Base-by-base conservation (phyloP, 2,329 filamentous ascomycete species). In the Xylaria hypoxylon region DNA sequence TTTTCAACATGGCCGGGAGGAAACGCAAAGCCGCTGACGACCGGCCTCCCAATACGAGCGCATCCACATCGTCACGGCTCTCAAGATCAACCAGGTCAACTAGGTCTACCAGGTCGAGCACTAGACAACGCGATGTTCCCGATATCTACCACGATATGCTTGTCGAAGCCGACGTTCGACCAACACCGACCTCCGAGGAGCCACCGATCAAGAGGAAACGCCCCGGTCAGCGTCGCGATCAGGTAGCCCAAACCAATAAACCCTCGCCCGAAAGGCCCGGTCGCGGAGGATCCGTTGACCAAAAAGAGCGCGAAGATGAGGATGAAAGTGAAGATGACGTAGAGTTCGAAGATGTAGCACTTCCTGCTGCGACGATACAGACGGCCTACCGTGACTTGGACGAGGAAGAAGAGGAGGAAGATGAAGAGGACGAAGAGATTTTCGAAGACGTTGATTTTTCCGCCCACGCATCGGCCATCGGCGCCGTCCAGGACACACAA, bases 381-480 rank as follows among this genome's bases (percentile, higher is more conserved):
- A 87, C 85, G 1, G 79, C 86, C 61, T 80, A 83, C 51, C 74
- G 80, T 60, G 83, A 85, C 38, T 84, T 82, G 0, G 84, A 84
- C 10, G 82, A 84, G 13, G 79, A 79, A 13, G 78, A 79, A 8
- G 75, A 76, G 0, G 78, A 80, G 6, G 78, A 80, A 7, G 78
- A 79, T 2, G 79, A 79, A 5, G 79, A 83, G 0, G 81, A 81
- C 0, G 79, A 81, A 6, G 68, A 83, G 5, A 70, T 79, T 5
- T 84, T 87, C 62, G 83, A 87, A 60, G 82, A 87, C 51, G 77
- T 87, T 17, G 79, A 83, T 44, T 80, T 87, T 52, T 76, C 77
- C 2, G 77, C 55, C 66, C 76, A 53, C 58, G 69, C 44, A 50
- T 69, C 48, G 22, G 70, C 58, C 19, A 52, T 69, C 7, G 71